A percentile compares a stretch with the other conserved stretches of the same genome.
phyloP scores from a whole-genome alignment of 1,284 basidiomycete genomes.

The Cryptococcus maquisensis region DNA sequence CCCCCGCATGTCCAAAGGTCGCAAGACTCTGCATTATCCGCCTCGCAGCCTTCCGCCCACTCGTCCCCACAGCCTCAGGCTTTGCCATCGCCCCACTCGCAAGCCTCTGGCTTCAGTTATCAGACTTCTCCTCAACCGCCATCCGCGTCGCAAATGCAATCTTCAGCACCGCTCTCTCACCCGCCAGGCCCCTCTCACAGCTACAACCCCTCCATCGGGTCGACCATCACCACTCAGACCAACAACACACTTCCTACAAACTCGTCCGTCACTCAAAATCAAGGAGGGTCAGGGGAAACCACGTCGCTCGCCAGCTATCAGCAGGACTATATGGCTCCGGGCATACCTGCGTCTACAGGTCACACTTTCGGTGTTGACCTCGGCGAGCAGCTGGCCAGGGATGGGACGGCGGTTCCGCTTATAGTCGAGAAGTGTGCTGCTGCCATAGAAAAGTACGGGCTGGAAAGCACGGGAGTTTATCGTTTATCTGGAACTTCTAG shows the following conservation, averaged over 20 bases:
- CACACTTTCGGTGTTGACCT: slow-evolving; percentile 87
- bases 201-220: slow-evolving; percentile 9
- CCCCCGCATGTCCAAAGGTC: slow-evolving; percentile 40
- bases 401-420: slow-evolving; percentile 80
- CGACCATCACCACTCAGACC: background rate
- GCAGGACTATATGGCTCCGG: slow-evolving; percentile 20
- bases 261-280: background rate
- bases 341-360: slow-evolving; percentile 30
- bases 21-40: slow-evolving; percentile 3
- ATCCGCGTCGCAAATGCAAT: slow-evolving; percentile 2
- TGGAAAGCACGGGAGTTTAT: slow-evolving; percentile 86
- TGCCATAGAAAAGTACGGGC: slow-evolving; percentile 76
- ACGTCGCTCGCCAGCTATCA: background rate
- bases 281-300: background rate
- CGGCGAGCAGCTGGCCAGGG: slow-evolving; percentile 83
- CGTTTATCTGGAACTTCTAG: slow-evolving; percentile 87
- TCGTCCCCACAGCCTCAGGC: background rate
- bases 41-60: background rate
- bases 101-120: background rate
- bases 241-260: background rate
- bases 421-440: slow-evolving; percentile 85
- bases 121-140: slow-evolving; percentile 1
- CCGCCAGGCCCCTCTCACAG: background rate
- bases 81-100: background rate
- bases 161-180: background rate